Percentiles rank a stretch among this genome's conserved stretches.
phyloP scores from a whole-genome alignment of 2,329 filamentous ascomycete genomes.

The Venturia nashicola region DNA sequence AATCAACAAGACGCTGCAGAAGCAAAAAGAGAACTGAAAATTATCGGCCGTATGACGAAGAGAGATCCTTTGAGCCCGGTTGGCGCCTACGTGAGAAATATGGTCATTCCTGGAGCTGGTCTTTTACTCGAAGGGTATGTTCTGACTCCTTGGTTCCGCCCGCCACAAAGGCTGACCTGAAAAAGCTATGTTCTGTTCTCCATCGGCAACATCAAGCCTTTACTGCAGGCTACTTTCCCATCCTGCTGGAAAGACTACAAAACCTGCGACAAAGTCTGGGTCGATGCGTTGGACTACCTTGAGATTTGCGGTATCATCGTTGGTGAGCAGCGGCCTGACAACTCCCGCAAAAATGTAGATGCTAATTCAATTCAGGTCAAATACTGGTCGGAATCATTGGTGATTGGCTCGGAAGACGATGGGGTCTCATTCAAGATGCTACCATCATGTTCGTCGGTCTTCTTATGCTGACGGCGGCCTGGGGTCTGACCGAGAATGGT shows the following conservation, averaged over 20 bases:
- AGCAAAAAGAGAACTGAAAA: constrained; percentile 50
- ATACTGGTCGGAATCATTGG: constrained; percentile 71
- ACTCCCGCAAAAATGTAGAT: not conserved
- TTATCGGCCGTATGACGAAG: constrained; percentile 71
- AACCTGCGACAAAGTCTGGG: constrained; percentile 68
- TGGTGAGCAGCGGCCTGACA: not conserved
- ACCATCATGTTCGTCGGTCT: constrained; percentile 89
- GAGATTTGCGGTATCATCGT: constrained; percentile 93
- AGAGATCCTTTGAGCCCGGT: constrained; percentile 73
- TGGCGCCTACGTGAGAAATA: constrained; percentile 79
- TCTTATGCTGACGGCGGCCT: constrained; percentile 80
- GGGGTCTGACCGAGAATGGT: constrained; percentile 76
- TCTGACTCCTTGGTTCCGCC: not conserved
- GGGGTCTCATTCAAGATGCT: constrained; percentile 92
- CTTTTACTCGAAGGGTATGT: constrained; percentile 69
- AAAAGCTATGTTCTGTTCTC: constrained; percentile 88
- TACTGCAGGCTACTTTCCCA: constrained; percentile 66
- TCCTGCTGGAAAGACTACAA: constrained; percentile 58
- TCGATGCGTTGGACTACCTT: constrained; percentile 75
- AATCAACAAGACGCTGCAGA: constrained; percentile 59
- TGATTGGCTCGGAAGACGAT: constrained; percentile 79
- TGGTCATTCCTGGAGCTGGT: constrained; percentile 83
- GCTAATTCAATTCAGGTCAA: constrained; percentile 35
- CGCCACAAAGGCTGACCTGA: constrained; percentile 8
- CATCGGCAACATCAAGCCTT: constrained; percentile 79